phyloP scores from a whole-genome alignment of 2,329 filamentous ascomycete genomes.

The Teratosphaeria nubilosa region DNA sequence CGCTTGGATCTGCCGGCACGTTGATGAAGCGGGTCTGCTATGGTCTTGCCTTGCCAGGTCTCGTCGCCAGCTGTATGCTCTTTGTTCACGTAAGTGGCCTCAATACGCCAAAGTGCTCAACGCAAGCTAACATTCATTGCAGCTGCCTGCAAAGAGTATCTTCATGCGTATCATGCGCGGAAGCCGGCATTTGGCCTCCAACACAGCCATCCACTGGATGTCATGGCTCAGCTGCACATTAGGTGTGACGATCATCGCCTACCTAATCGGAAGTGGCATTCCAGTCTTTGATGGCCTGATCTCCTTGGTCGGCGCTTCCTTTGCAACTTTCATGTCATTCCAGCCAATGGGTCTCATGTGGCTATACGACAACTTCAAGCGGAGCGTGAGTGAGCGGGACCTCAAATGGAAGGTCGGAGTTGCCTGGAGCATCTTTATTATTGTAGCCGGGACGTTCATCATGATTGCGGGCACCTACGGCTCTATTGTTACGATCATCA shows the following conservation, averaged over 20 bases:
- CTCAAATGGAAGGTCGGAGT: conserved; percentile 11
- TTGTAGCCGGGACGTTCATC: conserved; percentile 31
- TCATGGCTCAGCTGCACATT: conserved; percentile 40
- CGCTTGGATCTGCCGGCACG: conserved; percentile 49
- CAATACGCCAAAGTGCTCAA: not conserved
- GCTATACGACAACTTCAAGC: conserved; percentile 34
- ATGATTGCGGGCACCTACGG: conserved; percentile 39
- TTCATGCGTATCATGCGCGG: conserved; percentile 45
- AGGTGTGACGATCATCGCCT: conserved; percentile 33
- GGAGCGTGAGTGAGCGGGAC: conserved; percentile 11
- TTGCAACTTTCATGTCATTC: conserved; percentile 23
- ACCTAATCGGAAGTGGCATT: conserved; percentile 40
- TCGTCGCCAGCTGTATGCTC: conserved; percentile 39
- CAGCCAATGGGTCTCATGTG: conserved; percentile 32
- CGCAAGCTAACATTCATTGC: not conserved
- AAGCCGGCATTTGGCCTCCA: conserved; percentile 39
- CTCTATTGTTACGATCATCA: conserved; percentile 31
- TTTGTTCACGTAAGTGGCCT: conserved; percentile 29
- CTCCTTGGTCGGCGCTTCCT: conserved; percentile 38
- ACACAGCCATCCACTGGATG: conserved; percentile 40
- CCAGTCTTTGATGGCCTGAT: conserved; percentile 45
- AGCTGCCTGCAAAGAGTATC: conserved; percentile 38
- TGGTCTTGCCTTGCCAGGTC: conserved; percentile 45
- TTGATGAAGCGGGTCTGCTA: conserved; percentile 52
- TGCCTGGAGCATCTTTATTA: conserved; percentile 22